Evolutionary conservation across 1,284 basidiomycete genomes (phyloP).

Genomic region (Coniferiporia weirii): DNA sequence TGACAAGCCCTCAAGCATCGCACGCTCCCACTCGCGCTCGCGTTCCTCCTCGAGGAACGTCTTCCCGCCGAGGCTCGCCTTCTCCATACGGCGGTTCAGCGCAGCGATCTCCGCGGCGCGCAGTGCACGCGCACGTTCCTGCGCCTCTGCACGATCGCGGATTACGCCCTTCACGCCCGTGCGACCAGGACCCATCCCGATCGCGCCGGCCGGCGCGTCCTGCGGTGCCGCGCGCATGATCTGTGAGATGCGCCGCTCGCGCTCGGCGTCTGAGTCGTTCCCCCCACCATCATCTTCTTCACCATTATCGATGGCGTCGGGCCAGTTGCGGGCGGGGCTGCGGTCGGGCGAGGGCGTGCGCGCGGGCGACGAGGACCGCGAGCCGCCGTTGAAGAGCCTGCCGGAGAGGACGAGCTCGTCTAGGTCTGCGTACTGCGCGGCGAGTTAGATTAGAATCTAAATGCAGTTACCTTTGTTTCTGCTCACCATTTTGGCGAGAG

Average conservation of each 20-base stretch:
- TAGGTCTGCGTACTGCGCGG: constrained; percentile 44
- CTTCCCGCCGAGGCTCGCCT: constrained; percentile 45
- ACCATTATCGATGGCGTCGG: constrained; percentile 40
- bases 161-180: constrained; percentile 84
- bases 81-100: constrained; percentile 53
- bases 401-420: constrained; percentile 77
- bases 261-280: constrained; percentile 9
- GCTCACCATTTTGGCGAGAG: too few species aligned
- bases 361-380: constrained; percentile 38
- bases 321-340: constrained; percentile 38
- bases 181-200: constrained; percentile 79
- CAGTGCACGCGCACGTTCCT: constrained; percentile 44
- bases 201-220: constrained; percentile 31
- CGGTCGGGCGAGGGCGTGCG: constrained; percentile 53
- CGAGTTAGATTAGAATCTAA: too few species aligned
- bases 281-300: constrained; percentile 36
- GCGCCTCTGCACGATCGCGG: constrained; percentile 67
- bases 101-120: constrained; percentile 44
- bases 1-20: constrained; percentile 33
- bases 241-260: constrained; percentile 19
- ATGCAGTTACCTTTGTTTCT: too few species aligned
- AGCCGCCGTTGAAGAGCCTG: constrained; percentile 55
- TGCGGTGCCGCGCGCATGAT: constrained; percentile 24
- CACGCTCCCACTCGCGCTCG: constrained; percentile 41
- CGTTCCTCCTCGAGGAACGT: constrained; percentile 69